Evolutionary conservation across 2,329 filamentous ascomycete species (phyloP), one percentile per base, ranked within the genome.

Genomic region (Penicillium sp.): DNA sequence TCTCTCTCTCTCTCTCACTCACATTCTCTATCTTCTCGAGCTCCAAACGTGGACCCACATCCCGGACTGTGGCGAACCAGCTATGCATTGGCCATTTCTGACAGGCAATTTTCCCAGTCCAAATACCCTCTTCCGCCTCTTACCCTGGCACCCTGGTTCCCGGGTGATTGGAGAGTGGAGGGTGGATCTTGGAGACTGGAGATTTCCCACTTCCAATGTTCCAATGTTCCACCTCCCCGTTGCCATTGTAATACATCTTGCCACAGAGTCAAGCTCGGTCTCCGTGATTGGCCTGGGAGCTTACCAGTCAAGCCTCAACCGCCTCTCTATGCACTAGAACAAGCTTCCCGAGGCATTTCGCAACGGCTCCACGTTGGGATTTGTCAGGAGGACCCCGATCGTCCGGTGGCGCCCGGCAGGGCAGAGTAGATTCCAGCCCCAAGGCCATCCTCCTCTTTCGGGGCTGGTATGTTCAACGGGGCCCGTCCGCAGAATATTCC

Each of bases 31-130:
- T 21, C 24, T 26, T 8, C 41, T 42, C 41, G 41, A 23, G 36
- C 36, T 39, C 36, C 36, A 39, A 39, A 39, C 36, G 21, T 39
- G 18, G 21, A 39, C 29, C 49, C 36, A 49, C 52, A 52, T 46
- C 45, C 54, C 52, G 52, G 49, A 52, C 42, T 41, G 54, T 61
- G 60, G 55, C 57, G 55, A 62, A 50, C 28, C 43, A 38, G 38
- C 41, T n/a, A 33, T 51, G 29, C 38, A 54, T 16, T 39, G 10
- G 10, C 16, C 36, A 5, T 39, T 39, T 13, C 18, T 21, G 36
- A 21, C 36, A 21, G 2, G 10, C 18, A 21, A 5, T 12, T 16
- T 16, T n/a, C 26, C 33, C 36, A 15, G n/a, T 49, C 51, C 18
- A 12, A 21, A 23, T 39, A 39, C 16, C 8, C n/a, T 18, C 8